Percentiles rank a stretch among this genome's conserved stretches.
These are phyloP conservation scores for Golubevia sp. DNA, from an alignment of 1,284 basidiomycete genomes.

Conservation along the genomic window DNA sequence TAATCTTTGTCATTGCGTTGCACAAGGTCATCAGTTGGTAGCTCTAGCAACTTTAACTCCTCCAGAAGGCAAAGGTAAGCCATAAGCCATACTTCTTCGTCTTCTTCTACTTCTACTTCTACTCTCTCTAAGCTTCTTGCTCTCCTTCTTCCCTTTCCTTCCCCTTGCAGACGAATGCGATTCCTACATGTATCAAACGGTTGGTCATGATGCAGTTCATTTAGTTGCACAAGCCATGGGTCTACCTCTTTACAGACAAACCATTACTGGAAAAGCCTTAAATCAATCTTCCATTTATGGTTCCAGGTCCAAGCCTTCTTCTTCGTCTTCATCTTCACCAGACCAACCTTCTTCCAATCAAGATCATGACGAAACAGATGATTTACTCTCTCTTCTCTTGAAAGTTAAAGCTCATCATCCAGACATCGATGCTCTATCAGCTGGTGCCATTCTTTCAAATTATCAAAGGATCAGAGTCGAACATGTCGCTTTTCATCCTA, in stretches of 20 bases:
- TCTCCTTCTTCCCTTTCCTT: slow-evolving; percentile 6
- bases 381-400: slow-evolving; percentile 78
- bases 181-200: slow-evolving; percentile 97
- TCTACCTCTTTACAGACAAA: slow-evolving; percentile 80
- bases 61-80: slow-evolving; percentile 77
- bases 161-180: slow-evolving; percentile 84
- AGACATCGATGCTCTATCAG: slow-evolving; percentile 83
- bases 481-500: slow-evolving; percentile 72
- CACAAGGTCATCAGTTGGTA: slow-evolving; percentile 84
- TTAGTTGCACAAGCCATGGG: slow-evolving; percentile 82
- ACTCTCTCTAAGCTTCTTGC: background rate
- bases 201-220: slow-evolving; percentile 91
- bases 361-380: slow-evolving; percentile 91
- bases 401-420: slow-evolving; percentile 75
- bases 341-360: background rate
- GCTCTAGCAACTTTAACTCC: slow-evolving; percentile 89
- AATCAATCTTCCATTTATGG: slow-evolving; percentile 87
- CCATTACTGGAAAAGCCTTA: slow-evolving; percentile 80
- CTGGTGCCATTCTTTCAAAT: slow-evolving; percentile 95
- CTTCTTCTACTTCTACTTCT: background rate
- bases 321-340: slow-evolving; percentile 1
- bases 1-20: slow-evolving; percentile 85
- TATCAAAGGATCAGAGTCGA: slow-evolving; percentile 97
- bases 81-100: background rate
- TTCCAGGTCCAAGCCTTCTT: slow-evolving; percentile 37